These are phyloP conservation scores for Balamuthia mandrillaris DNA, from an alignment of 208 protist species.

Conservation along the genomic window DNA sequence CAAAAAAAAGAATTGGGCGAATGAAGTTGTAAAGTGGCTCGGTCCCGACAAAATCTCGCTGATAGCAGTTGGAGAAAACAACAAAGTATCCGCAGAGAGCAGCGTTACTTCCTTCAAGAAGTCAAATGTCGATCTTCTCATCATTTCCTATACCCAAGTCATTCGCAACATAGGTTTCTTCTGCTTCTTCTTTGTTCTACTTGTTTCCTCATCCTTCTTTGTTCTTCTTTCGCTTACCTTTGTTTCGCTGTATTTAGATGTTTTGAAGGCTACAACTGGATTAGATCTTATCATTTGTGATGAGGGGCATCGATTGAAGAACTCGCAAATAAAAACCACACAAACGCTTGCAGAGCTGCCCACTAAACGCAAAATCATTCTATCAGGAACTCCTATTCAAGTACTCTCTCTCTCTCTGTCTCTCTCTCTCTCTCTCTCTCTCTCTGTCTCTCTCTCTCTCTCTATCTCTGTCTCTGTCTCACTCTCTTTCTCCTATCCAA, in stretches of 20 bases:
- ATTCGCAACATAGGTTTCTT: neutral
- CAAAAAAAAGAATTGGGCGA: conserved; percentile 17
- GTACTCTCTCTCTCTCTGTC: neutral
- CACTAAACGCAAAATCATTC: conserved; percentile 60
- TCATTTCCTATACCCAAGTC: conserved; percentile 22
- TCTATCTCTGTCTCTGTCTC: too few relatives aligned
- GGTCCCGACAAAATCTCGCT: conserved; percentile 2
- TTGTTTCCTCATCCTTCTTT: neutral
- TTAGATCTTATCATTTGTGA: conserved; percentile 65
- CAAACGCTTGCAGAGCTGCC: conserved; percentile 44
- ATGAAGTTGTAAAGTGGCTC: conserved; percentile 31
- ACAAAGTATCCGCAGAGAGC: neutral
- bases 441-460: too few relatives aligned
- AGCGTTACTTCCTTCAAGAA: neutral
- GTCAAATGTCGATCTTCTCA: neutral
- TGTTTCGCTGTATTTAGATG: neutral
- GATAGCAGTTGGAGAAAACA: conserved; percentile 15
- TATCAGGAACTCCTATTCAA: conserved; percentile 73
- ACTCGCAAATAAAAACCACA: conserved; percentile 58
- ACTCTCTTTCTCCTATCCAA: too few relatives aligned
- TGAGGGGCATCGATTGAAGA: conserved; percentile 72
- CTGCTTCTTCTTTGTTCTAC: neutral
- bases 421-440: too few relatives aligned
- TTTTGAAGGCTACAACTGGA: neutral
- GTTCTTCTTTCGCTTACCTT: neutral